phyloP scores from a whole-genome alignment of 1,284 basidiomycete species.

The Agroathelia rolfsii region DNA sequence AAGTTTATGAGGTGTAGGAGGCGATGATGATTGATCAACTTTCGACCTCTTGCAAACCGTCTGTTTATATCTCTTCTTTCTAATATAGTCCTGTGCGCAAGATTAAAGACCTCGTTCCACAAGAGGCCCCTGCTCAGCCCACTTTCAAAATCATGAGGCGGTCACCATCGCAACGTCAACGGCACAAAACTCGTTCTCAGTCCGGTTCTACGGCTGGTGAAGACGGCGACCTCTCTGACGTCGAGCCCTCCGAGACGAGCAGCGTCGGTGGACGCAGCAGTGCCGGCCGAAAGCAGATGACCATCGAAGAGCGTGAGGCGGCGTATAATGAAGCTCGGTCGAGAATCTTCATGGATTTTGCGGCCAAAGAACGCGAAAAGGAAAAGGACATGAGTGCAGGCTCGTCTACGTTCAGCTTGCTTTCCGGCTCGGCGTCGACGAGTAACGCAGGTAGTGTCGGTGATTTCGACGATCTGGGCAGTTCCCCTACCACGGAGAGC shows the following conservation, averaged over 20 bases:
- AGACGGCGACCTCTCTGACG: slow-evolving; percentile 64
- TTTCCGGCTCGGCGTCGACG: slow-evolving; percentile 54
- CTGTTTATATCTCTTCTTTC: slow-evolving; percentile 8
- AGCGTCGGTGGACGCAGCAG: slow-evolving; percentile 60
- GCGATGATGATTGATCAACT: slow-evolving; percentile 11
- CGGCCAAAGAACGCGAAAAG: slow-evolving; percentile 65
- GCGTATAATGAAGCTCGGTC: slow-evolving; percentile 75
- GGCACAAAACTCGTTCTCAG: slow-evolving; percentile 47
- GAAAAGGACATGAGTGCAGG: slow-evolving; percentile 67
- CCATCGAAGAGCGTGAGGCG: slow-evolving; percentile 72
- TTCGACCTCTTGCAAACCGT: too few relatives aligned
- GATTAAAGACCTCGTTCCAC: slow-evolving; percentile 70
- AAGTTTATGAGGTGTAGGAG: slow-evolving; percentile 6
- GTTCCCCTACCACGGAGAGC: slow-evolving; percentile 67
- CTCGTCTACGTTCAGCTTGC: slow-evolving; percentile 60
- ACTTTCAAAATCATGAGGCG: slow-evolving; percentile 80
- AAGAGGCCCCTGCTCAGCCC: slow-evolving; percentile 54
- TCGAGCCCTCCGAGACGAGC: slow-evolving; percentile 69
- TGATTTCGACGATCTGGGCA: slow-evolving; percentile 55
- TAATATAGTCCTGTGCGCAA: slow-evolving; percentile 50
- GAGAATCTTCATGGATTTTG: slow-evolving; percentile 73
- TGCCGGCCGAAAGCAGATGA: slow-evolving; percentile 55
- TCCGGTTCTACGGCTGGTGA: slow-evolving; percentile 60
- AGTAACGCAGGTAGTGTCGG: slow-evolving; percentile 46
- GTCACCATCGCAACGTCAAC: slow-evolving; percentile 36